Base-by-base conservation (phyloP, 2,329 filamentous ascomycete genomes). In the Zymoseptoria brevis region DNA sequence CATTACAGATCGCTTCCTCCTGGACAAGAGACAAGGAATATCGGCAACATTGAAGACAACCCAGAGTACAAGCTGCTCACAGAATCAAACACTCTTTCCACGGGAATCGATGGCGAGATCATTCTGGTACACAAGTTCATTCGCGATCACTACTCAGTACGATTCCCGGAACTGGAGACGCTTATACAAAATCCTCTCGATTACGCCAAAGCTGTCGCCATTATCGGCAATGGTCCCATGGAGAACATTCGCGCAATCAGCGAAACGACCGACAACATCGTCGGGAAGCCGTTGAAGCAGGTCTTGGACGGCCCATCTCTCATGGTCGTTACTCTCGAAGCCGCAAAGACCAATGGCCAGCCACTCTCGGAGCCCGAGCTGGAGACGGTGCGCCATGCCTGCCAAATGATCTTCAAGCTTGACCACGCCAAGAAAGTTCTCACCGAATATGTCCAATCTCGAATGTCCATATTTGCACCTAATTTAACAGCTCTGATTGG, bases 261-360 rank as follows among this genome's bases (percentile, higher is more conserved):
- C 60, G 82, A 84, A 16, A 89, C 87, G 3, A 84, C 86, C 7
- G 83, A 95, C 61, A 96, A 97, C 69, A 80, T 88, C 8, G 80
- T 96, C 5, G 86, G 87, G 16, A 81, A 84, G 58, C 85, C 89
- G 0, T 81, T 99, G 48, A 88, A 87, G 69, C 84, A 86, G 1
- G 87, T 97, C 0, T 79, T 99, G 13, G 90, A 96, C 71, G 90
- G 90, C 0, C 90, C 94, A 1, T 89, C 90, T 0, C 78, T 97
- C 68, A 96, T 99, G 92, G 90, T 95, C 62, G 92, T 99, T 55
- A 93, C 90, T 0, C 88, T 97, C 9, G 94, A 97, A 76, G 93
- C 91, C 29, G 96, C 92, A 4, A 94, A 89, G 2, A 94, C 91
- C 11, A 87, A 89, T 67, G 93, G 93, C 4, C 84, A 85, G 30